A percentile compares a stretch with the other conserved stretches of the same genome.
phyloP scores from a whole-genome alignment of 768 basidiomycete genomes.

The Agaricus sinodeliciosus region DNA sequence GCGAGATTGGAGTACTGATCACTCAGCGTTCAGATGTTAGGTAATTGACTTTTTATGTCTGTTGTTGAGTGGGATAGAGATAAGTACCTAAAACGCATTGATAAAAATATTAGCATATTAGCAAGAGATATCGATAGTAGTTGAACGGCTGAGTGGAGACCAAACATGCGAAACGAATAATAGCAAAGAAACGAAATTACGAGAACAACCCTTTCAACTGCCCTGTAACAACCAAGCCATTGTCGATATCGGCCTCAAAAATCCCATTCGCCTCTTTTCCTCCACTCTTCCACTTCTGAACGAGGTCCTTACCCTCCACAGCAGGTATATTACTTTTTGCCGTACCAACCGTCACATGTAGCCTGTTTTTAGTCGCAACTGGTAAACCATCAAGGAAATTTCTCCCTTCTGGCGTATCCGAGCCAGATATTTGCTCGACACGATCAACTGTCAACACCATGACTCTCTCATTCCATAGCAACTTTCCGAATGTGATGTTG shows the following conservation, averaged over 20 bases:
- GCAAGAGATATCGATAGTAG: too few species aligned
- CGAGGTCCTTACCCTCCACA: conserved; percentile 65
- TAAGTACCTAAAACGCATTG: too few species aligned
- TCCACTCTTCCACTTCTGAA: conserved; percentile 45
- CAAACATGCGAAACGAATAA: too few species aligned
- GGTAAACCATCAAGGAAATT: conserved; percentile 44
- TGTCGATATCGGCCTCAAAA: neutral
- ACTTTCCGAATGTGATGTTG: conserved; percentile 46
- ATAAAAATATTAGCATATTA: too few species aligned
- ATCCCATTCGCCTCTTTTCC: conserved; percentile 12
- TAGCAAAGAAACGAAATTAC: neutral
- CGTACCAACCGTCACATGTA: conserved; percentile 92
- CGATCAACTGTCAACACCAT: conserved; percentile 76
- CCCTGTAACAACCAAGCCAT: conserved; percentile 1
- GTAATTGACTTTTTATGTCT: too few species aligned
- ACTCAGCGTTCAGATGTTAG: too few species aligned
- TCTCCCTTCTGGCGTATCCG: conserved; percentile 26
- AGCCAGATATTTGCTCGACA: conserved; percentile 25
- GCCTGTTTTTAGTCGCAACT: conserved; percentile 34
- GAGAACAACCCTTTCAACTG: conserved; percentile 4
- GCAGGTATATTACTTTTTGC: conserved; percentile 39
- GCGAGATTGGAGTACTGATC: too few species aligned
- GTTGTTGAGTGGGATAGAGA: too few species aligned
- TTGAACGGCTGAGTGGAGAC: too few species aligned
- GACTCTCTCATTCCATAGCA: conserved; percentile 73